Evolutionary conservation across 306 rosid genomes (phyloP).

Genomic region (Trifolium fragiferum): DNA sequence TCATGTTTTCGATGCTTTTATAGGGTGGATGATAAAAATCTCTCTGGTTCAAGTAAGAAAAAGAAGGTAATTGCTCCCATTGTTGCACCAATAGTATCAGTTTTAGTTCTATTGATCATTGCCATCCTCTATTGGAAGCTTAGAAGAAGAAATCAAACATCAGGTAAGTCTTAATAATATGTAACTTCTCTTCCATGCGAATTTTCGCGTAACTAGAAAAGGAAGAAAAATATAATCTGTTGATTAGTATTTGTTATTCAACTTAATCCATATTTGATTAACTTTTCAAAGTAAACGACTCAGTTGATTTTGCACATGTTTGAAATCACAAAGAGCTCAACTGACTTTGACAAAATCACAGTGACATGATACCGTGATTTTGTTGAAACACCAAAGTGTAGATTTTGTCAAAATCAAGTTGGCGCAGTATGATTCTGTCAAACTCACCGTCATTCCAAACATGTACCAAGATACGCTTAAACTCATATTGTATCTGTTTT

Average conservation of each 20-base stretch:
- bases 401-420: no score
- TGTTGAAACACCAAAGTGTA: no score
- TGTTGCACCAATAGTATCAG: slow-evolving; percentile 50
- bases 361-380: no score
- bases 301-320: no score
- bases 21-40: slow-evolving; percentile 68
- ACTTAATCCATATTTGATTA: not conserved
- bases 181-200: slow-evolving; percentile 12
- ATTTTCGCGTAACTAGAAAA: not conserved
- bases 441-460: no score
- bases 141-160: slow-evolving; percentile 47
- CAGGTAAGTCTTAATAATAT: slow-evolving; percentile 49
- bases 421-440: no score
- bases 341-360: no score
- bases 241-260: no score
- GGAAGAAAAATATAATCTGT: slow-evolving; percentile 19
- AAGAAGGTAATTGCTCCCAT: slow-evolving; percentile 57
- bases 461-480: not conserved
- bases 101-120: slow-evolving; percentile 43
- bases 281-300: no score
- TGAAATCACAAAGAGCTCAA: no score
- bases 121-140: slow-evolving; percentile 46
- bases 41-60: slow-evolving; percentile 42
- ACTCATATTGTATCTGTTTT: slow-evolving; percentile 18
- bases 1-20: slow-evolving; percentile 31